These are phyloP conservation scores for Colletotrichum truncatum DNA, from an alignment of 2,329 filamentous ascomycete species.

Conservation along the genomic window DNA sequence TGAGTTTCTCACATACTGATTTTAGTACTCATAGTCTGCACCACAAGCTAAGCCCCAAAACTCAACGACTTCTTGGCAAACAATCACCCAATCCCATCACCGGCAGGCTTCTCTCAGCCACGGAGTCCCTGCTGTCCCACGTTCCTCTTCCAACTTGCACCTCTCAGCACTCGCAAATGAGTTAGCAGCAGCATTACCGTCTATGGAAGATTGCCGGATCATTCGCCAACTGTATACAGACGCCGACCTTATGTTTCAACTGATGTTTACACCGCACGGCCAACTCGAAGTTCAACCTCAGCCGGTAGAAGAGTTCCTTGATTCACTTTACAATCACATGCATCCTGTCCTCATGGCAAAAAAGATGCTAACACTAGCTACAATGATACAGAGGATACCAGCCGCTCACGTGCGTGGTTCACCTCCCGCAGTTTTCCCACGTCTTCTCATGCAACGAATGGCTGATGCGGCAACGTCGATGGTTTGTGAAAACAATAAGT, in stretches of 20 bases:
- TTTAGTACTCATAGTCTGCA: too few relatives aligned
- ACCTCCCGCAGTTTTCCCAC: constrained; percentile 22
- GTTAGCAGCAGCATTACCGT: constrained; percentile 34
- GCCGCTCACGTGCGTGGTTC: constrained; percentile 42
- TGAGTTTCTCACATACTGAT: too few relatives aligned
- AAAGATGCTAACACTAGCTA: constrained; percentile 47
- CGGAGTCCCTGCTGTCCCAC: background rate
- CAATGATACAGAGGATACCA: constrained; percentile 43
- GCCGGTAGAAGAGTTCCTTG: constrained; percentile 17
- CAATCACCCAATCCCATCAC: background rate
- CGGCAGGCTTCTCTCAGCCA: background rate
- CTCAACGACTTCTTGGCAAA: too few relatives aligned
- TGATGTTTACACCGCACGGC: constrained; percentile 36
- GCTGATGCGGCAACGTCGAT: constrained; percentile 41
- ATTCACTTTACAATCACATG: constrained; percentile 32
- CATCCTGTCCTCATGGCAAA: constrained; percentile 53
- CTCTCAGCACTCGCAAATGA: constrained; percentile 8
- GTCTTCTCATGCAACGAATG: constrained; percentile 35
- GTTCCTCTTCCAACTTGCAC: constrained; percentile 13
- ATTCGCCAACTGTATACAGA: constrained; percentile 26
- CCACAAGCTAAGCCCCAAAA: too few relatives aligned
- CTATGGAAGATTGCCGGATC: constrained; percentile 24
- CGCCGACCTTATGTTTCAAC: constrained; percentile 35
- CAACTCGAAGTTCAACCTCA: background rate
- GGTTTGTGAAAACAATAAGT: constrained; percentile 55